Evolutionary conservation across 2,329 filamentous ascomycete species (phyloP).

Genomic region (Ophiocordyceps australis): DNA sequence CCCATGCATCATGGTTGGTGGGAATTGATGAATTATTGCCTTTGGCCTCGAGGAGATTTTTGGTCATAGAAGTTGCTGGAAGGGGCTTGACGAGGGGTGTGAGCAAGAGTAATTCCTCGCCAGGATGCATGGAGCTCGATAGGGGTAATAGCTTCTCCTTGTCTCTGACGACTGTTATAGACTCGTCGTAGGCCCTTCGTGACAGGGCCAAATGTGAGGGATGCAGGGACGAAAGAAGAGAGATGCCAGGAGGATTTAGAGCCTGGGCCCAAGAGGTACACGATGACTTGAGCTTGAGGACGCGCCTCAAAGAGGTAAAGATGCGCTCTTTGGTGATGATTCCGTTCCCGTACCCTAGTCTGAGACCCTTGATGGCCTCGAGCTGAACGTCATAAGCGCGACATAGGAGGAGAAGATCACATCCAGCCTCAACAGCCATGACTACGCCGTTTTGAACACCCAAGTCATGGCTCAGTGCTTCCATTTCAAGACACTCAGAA

Average conservation of each 20-base stretch:
- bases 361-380: constrained; percentile 79
- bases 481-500: constrained; percentile 93
- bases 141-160: constrained; percentile 73
- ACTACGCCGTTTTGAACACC: constrained; percentile 94
- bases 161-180: constrained; percentile 83
- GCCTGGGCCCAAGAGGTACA: constrained; percentile 88
- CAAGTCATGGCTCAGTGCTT: constrained; percentile 84
- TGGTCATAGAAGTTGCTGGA: constrained; percentile 73
- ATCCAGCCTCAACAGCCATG: constrained; percentile 93
- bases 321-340: constrained; percentile 72
- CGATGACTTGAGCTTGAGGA: constrained; percentile 63
- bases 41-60: constrained; percentile 42
- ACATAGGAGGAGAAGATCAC: constrained; percentile 78
- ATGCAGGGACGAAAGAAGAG: constrained; percentile 62
- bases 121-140: constrained; percentile 60
- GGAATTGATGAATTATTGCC: constrained; percentile 14
- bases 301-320: constrained; percentile 59
- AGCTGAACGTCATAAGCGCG: constrained; percentile 76
- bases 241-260: constrained; percentile 67
- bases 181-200: constrained; percentile 73
- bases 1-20: constrained; percentile 34
- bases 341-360: constrained; percentile 75
- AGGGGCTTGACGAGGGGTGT: constrained; percentile 83
- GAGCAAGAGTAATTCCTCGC: constrained; percentile 76
- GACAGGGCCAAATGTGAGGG: constrained; percentile 68